Percentiles rank a stretch among this genome's conserved stretches.
Evolutionary conservation across 2,329 filamentous ascomycete species (phyloP).

Genomic region (Alternaria tenuissima): DNA sequence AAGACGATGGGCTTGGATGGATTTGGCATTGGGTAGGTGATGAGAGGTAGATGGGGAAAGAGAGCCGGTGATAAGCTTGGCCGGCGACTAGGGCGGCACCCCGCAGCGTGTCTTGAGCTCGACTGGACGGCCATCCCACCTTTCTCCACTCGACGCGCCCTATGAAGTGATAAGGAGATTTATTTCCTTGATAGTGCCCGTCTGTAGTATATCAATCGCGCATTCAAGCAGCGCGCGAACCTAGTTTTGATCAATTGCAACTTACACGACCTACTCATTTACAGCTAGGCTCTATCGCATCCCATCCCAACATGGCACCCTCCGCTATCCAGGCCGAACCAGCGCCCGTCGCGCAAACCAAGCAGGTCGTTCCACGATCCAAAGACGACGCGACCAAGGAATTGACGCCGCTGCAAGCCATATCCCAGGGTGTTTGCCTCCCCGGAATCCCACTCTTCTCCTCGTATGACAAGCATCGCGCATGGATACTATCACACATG

Average conservation of each 20-base stretch:
- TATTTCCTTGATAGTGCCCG: background rate
- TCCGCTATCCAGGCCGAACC: constrained; percentile 34
- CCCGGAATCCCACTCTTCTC: constrained; percentile 65
- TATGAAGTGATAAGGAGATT: background rate
- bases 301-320: constrained; percentile 38
- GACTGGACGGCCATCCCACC: background rate
- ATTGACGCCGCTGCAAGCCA: constrained; percentile 50
- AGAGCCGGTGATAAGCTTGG: background rate
- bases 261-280: background rate
- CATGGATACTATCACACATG: constrained; percentile 72
- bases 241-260: background rate
- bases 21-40: background rate
- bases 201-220: background rate
- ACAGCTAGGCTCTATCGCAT: background rate
- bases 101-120: background rate
- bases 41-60: background rate
- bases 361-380: constrained; percentile 29
- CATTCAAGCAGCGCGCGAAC: background rate
- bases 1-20: background rate
- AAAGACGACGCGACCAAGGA: constrained; percentile 36
- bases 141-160: background rate
- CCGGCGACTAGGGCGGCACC: constrained; percentile 1
- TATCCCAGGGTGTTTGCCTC: constrained; percentile 58
- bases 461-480: constrained; percentile 64
- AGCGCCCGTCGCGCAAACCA: constrained; percentile 16